phyloP scores from a whole-genome alignment of 2,329 filamentous ascomycete genomes.

The Parastagonospora nodorum region DNA sequence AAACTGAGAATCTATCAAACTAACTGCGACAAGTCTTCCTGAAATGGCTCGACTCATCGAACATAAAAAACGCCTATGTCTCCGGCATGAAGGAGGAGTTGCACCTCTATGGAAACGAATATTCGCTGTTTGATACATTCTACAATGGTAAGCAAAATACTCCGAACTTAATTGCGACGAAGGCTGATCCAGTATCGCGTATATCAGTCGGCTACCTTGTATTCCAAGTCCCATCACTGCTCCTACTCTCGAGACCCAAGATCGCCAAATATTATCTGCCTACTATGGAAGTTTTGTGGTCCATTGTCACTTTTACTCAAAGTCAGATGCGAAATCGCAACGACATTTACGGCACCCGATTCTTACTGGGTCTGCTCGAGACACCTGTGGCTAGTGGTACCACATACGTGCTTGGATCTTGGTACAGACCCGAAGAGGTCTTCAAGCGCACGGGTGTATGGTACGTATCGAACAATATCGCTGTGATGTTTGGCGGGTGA shows the following conservation, averaged over 20 bases:
- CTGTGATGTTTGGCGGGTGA: constrained; percentile 60
- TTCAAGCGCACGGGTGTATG: constrained; percentile 63
- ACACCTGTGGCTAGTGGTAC: constrained; percentile 45
- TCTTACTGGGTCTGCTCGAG: constrained; percentile 44
- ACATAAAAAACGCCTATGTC: constrained; percentile 53
- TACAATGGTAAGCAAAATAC: constrained; percentile 28
- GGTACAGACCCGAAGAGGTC: constrained; percentile 52
- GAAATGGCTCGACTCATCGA: constrained; percentile 46
- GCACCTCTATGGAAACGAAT: constrained; percentile 61
- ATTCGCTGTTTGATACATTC: constrained; percentile 55
- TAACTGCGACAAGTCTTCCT: constrained; percentile 38
- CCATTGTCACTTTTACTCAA: constrained; percentile 47
- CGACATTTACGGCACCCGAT: constrained; percentile 49
- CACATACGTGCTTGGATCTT: constrained; percentile 45
- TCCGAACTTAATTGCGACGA: no score
- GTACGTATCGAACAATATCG: constrained; percentile 59
- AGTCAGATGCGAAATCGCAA: constrained; percentile 45
- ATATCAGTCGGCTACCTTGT: constrained; percentile 42
- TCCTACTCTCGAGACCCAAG: constrained; percentile 46
- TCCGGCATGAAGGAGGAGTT: constrained; percentile 43
- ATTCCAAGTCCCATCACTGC: constrained; percentile 46
- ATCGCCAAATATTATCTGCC: constrained; percentile 46
- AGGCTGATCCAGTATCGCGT: background rate
- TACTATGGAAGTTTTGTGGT: constrained; percentile 49
- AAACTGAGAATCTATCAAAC: background rate